These are phyloP conservation scores for Hygrocybe punicea DNA, from an alignment of 768 basidiomycete genomes.

Conservation along the genomic window DNA sequence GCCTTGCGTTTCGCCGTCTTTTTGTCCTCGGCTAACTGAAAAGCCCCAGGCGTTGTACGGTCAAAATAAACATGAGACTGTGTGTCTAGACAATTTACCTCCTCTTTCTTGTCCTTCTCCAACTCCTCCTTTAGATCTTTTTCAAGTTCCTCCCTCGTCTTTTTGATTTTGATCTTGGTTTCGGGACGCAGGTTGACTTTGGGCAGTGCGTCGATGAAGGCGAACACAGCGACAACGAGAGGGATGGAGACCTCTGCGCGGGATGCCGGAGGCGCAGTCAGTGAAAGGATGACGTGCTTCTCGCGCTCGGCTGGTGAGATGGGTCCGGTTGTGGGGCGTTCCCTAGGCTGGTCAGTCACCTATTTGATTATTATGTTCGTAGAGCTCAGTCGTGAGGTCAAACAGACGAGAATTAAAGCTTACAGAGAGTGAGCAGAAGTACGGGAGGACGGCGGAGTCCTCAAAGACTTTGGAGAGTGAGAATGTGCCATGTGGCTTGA, in stretches of 20 bases:
- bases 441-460: conserved; percentile 60
- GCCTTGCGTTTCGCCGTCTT: conserved; percentile 68
- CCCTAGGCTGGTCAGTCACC: conserved; percentile 84
- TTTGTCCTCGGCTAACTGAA: conserved; percentile 61
- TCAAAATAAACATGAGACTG: too few relatives aligned
- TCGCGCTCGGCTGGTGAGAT: conserved; percentile 50
- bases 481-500: conserved; percentile 53
- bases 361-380: conserved; percentile 22
- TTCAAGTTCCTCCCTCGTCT: conserved; percentile 67
- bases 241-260: conserved; percentile 49
- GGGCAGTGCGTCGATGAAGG: conserved; percentile 66
- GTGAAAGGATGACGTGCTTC: conserved; percentile 72
- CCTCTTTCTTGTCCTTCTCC: conserved; percentile 65
- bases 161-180: conserved; percentile 73
- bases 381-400: not conserved
- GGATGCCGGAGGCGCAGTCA: conserved; percentile 52
- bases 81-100: conserved; percentile 41
- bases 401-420: conserved; percentile 31
- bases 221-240: conserved; percentile 67
- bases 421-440: conserved; percentile 85
- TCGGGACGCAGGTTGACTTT: conserved; percentile 70
- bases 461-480: conserved; percentile 55
- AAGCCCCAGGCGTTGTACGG: conserved; percentile 15
- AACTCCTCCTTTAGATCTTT: conserved; percentile 66
- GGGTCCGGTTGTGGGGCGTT: conserved; percentile 53